Evolutionary conservation across 768 basidiomycete species (phyloP).

Genomic region (Hericium coralloides): DNA sequence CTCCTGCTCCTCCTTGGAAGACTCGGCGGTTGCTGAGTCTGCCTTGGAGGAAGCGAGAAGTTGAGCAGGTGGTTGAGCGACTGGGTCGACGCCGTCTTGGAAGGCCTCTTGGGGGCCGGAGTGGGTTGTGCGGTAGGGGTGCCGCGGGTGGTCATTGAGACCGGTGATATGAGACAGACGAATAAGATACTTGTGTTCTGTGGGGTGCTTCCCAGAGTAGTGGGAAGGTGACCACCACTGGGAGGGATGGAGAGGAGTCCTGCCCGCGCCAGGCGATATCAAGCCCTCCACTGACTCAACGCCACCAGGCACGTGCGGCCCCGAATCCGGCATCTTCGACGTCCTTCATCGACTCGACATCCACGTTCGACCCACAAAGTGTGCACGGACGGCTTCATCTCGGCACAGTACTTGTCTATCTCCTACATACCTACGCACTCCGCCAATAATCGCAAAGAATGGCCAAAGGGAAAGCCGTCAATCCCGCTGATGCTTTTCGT

Average conservation of each 20-base stretch:
- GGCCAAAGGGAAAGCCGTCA: slow-evolving; percentile 79
- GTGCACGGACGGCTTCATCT: too few relatives aligned
- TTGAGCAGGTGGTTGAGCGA: slow-evolving; percentile 83
- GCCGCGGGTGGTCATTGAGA: slow-evolving; percentile 12
- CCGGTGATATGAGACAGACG: background rate
- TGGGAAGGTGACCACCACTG: slow-evolving; percentile 30
- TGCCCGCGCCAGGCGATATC: background rate
- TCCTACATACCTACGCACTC: too few relatives aligned
- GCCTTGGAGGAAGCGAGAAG: slow-evolving; percentile 87
- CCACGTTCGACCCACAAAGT: slow-evolving; percentile 40
- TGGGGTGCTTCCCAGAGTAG: slow-evolving; percentile 40
- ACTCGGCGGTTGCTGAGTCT: slow-evolving; percentile 45
- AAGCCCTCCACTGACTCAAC: slow-evolving; percentile 18
- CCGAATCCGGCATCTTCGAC: slow-evolving; percentile 6
- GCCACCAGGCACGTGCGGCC: slow-evolving; percentile 17
- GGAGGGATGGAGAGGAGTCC: slow-evolving; percentile 11
- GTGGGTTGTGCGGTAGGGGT: slow-evolving; percentile 21
- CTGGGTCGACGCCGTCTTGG: slow-evolving; percentile 64
- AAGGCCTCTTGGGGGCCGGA: slow-evolving; percentile 44
- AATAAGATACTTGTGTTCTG: slow-evolving; percentile 5
- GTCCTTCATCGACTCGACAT: slow-evolving; percentile 26
- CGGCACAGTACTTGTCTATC: background rate
- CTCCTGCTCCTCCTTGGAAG: slow-evolving; percentile 72
- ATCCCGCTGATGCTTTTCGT: slow-evolving; percentile 95
- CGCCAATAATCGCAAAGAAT: slow-evolving; percentile 27